These are phyloP conservation scores for Reticulascus tulasneorum DNA, from an alignment of 2,329 filamentous ascomycete genomes.

Conservation along the genomic window DNA sequence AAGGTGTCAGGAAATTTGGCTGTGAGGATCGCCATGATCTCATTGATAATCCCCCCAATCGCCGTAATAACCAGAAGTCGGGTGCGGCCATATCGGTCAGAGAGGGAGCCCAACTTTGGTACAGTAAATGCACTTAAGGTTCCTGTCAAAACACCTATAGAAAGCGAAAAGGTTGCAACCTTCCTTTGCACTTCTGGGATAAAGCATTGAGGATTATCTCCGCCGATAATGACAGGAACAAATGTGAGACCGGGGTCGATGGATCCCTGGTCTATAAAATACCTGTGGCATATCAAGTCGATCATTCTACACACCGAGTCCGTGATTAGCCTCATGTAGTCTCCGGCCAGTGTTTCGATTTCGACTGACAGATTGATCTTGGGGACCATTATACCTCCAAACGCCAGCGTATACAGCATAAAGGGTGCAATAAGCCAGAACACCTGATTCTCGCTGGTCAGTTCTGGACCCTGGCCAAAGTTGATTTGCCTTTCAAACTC, in stretches of 20 bases:
- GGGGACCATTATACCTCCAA: slow-evolving; percentile 81
- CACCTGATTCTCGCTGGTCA: too few species aligned
- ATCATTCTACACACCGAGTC: slow-evolving; percentile 61
- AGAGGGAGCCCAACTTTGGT: slow-evolving; percentile 78
- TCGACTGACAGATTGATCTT: slow-evolving; percentile 73
- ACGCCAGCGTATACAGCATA: slow-evolving; percentile 76
- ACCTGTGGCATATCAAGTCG: slow-evolving; percentile 76
- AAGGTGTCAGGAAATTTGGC: slow-evolving; percentile 70
- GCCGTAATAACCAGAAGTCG: slow-evolving; percentile 70
- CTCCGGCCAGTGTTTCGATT: too few species aligned
- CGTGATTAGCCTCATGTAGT: too few species aligned
- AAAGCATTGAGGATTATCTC: slow-evolving; percentile 74
- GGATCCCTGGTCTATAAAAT: slow-evolving; percentile 65
- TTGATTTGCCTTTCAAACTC: background rate
- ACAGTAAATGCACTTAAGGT: slow-evolving; percentile 74
- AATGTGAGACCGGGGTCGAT: slow-evolving; percentile 56
- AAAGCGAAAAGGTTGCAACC: slow-evolving; percentile 74
- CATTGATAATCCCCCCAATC: slow-evolving; percentile 67
- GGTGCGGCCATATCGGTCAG: slow-evolving; percentile 81
- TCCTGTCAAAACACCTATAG: slow-evolving; percentile 70
- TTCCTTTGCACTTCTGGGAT: slow-evolving; percentile 73
- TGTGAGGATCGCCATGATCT: slow-evolving; percentile 74
- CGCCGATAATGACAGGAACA: slow-evolving; percentile 62
- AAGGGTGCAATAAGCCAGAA: slow-evolving; percentile 82
- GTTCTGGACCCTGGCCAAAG: too few species aligned